phyloP scores from a whole-genome alignment of 495 filamentous ascomycete species.

The Xanthoparmelia taractica region DNA sequence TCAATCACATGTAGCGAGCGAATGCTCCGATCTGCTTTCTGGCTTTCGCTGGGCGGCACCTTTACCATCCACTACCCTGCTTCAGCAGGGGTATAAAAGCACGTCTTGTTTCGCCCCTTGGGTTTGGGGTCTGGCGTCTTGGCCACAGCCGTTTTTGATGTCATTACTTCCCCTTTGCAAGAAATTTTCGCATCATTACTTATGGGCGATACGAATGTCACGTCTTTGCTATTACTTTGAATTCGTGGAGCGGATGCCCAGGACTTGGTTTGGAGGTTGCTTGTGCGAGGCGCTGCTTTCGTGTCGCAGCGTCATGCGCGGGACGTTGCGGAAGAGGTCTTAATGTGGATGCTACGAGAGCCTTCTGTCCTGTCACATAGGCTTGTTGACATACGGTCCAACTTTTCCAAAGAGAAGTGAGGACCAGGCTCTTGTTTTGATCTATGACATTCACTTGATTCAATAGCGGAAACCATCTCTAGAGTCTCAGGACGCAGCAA shows the following conservation, averaged over 20 bases:
- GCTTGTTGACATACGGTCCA: background rate
- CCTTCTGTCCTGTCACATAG: background rate
- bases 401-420: background rate
- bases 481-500: background rate
- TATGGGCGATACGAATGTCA: conserved; percentile 15
- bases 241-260: background rate
- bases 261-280: background rate
- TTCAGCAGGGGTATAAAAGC: conserved; percentile 11
- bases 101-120: background rate
- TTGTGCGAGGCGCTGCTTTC: background rate
- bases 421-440: no score
- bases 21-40: background rate
- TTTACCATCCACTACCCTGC: background rate
- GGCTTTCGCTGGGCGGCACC: background rate
- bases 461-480: background rate
- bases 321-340: background rate
- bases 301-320: background rate
- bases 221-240: conserved; percentile 6
- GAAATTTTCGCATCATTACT: background rate
- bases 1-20: background rate
- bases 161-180: background rate
- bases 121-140: background rate
- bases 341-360: background rate
- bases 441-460: no score
- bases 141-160: background rate